Evolutionary conservation across 345 rosid species (phyloP), one percentile per base, ranked within the genome.

Genomic region (Linum trigynum): DNA sequence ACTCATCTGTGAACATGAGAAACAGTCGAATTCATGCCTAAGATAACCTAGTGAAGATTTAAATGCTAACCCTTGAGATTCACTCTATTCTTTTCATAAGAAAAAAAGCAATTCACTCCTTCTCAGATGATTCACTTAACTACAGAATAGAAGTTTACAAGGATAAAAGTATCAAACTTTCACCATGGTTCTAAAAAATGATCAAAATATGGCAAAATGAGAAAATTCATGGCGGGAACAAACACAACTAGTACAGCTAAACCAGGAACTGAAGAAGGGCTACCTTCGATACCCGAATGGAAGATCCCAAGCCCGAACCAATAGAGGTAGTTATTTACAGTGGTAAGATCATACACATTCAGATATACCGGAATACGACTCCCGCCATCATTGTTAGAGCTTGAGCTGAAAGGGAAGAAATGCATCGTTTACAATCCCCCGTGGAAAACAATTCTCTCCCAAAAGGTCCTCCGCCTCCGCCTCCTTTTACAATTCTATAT

Each of bases 201-300:
- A 23, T 23, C 32, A 23, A 23, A 23, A 23, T 23, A 23, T 23
- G 32, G 32, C 32, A 23, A 23, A 23, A 23, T 0, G 9, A 1
- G 16, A 15, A 48, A 38, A 48, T 35, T 60, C 2, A 32, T 51
- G 17, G 59, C 39, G 55, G 11, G 23, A 16, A 32, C 11, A 61
- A 65, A 41, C 4, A 38, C 38, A 50, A 1, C 57, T 62, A 62
- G 56, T 14, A 37, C 23, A 42, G 38, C 69, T 66, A 68, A 63
- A 16, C 60, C 1, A 48, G 5, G 5, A 4, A 17, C 48, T 76
- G 61, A 57, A 37, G 12, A 10, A 23, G 37, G 32, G 9, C 9
- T 32, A 94, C 99, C 99, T 77, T 94, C 96, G 39, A 94, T 84
- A 1, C 97, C 97, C 0, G 99, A 90, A 81, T 94, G 99, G 74